Percentiles rank a stretch among this genome's conserved stretches.
Conservation (phyloP, 139 green algal genomes). For the Volvox africanus region DNA sequence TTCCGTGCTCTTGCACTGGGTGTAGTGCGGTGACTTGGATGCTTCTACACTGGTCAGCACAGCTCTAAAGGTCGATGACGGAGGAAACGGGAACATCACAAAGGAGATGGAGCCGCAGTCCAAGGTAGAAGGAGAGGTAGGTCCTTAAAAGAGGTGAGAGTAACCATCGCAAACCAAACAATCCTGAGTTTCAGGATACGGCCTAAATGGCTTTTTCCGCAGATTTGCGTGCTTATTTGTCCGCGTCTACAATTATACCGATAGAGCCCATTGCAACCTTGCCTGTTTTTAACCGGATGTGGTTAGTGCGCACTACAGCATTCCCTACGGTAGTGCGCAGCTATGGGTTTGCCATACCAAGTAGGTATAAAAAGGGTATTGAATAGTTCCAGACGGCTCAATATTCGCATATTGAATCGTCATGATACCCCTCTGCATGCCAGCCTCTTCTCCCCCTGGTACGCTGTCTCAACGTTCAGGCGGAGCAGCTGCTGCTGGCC, state of each 20-base stretch:
- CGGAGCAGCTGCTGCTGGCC: constrained; percentile 24
- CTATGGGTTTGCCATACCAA: not conserved
- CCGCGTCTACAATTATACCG: too few relatives aligned
- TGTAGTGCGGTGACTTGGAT: not conserved
- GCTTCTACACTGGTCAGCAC: not conserved
- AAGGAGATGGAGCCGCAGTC: not conserved
- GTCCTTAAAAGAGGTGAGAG: not conserved
- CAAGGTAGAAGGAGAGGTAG: not conserved
- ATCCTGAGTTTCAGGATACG: too few relatives aligned
- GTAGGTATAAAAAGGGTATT: too few relatives aligned
- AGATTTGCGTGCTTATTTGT: not conserved
- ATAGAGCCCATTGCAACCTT: too few relatives aligned
- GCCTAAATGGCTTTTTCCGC: too few relatives aligned
- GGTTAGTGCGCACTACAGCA: too few relatives aligned
- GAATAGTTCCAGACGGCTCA: not conserved
- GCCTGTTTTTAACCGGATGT: too few relatives aligned
- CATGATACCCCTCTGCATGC: not conserved
- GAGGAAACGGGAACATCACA: not conserved
- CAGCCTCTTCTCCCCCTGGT: not conserved
- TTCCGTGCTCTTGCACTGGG: too few relatives aligned
- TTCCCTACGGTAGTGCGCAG: not conserved
- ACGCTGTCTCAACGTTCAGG: not conserved
- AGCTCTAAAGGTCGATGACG: not conserved
- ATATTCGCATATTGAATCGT: not conserved
- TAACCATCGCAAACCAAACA: too few relatives aligned